Conservation (phyloP, 2,329 filamentous ascomycete species). For the Alternaria novae-zelandiae region DNA sequence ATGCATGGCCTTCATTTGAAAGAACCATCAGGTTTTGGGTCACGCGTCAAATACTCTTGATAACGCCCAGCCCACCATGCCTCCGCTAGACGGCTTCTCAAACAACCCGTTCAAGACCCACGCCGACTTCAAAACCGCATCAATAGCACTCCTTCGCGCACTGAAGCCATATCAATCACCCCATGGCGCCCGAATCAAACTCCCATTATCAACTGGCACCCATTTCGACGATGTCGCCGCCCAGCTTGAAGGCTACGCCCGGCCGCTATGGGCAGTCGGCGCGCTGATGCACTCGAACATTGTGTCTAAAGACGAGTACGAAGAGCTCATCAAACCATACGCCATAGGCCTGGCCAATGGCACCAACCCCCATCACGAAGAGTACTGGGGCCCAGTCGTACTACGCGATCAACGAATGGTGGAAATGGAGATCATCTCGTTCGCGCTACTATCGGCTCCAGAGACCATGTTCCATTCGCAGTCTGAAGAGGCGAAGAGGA, state of each 20-base stretch:
- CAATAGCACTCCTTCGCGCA: slow-evolving; percentile 30
- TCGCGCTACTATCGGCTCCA: slow-evolving; percentile 56
- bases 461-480: slow-evolving; percentile 45
- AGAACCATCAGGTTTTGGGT: accelerated
- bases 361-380: slow-evolving; percentile 40
- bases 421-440: slow-evolving; percentile 60
- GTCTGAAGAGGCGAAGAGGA: slow-evolving; percentile 35
- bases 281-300: slow-evolving; percentile 31
- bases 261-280: slow-evolving; percentile 43
- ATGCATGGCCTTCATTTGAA: not conserved
- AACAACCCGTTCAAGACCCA: slow-evolving; percentile 34
- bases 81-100: slow-evolving; percentile 37
- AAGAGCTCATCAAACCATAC: slow-evolving; percentile 35
- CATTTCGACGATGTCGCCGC: slow-evolving; percentile 46
- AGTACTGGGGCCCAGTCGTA: slow-evolving; percentile 58
- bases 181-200: slow-evolving; percentile 39
- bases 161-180: slow-evolving; percentile 39
- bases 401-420: slow-evolving; percentile 62
- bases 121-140: slow-evolving; percentile 33
- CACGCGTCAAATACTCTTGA: not conserved
- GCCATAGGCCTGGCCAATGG: slow-evolving; percentile 43
- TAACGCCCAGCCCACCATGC: slow-evolving; percentile 21
- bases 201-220: slow-evolving; percentile 41
- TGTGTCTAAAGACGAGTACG: slow-evolving; percentile 18
- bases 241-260: slow-evolving; percentile 44